A percentile compares a stretch with the other conserved stretches of the same genome.
Evolutionary conservation across 805 yeast species (phyloP).

Genomic region (Candida ipomoeae): DNA sequence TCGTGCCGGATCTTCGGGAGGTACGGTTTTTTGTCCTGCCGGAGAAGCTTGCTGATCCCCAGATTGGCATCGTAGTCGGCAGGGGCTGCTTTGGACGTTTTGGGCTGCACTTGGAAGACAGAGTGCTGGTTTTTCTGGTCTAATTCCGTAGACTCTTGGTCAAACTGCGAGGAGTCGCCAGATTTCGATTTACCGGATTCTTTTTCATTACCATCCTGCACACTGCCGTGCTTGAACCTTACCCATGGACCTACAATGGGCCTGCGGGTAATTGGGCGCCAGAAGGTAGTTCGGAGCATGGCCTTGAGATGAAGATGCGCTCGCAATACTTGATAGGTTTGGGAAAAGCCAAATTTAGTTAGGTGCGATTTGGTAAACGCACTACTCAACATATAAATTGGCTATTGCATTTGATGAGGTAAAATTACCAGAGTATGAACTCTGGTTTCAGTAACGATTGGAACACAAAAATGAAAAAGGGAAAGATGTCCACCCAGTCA

Average conservation of each 20-base stretch:
- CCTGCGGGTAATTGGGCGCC: background rate
- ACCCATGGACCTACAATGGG: background rate
- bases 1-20: conserved; percentile 38
- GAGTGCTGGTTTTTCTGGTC: background rate
- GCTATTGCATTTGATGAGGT: too few relatives aligned
- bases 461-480: too few relatives aligned
- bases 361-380: too few relatives aligned
- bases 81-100: conserved; percentile 16
- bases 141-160: background rate
- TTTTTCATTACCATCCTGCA: background rate
- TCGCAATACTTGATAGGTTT: background rate
- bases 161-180: background rate
- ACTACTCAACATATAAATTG: background rate
- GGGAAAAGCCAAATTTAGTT: too few relatives aligned
- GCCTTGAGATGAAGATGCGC: background rate
- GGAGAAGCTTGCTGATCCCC: conserved; percentile 23
- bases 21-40: conserved; percentile 40
- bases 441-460: too few relatives aligned
- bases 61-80: conserved; percentile 12
- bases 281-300: conserved; percentile 2
- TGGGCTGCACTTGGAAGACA: conserved; percentile 8
- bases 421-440: too few relatives aligned
- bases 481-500: too few relatives aligned
- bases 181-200: background rate
- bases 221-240: background rate